Evolutionary conservation across 306 rosid genomes (phyloP).

Genomic region (Pachyrhizus erosus): DNA sequence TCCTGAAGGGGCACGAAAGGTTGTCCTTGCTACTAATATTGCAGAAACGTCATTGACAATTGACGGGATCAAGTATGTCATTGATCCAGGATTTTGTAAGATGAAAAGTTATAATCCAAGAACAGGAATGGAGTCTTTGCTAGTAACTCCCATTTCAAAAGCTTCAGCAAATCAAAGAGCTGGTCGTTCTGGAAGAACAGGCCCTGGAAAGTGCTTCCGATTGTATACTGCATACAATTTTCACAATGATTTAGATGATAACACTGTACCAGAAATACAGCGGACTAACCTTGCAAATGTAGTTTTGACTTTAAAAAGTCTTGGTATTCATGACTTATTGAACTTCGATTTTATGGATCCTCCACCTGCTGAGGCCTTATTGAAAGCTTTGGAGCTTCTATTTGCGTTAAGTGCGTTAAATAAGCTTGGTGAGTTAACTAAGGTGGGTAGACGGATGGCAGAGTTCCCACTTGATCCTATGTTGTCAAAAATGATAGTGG

Average conservation of each 20-base stretch:
- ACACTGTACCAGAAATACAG: conserved; percentile 91
- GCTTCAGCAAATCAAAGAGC: conserved; percentile 98
- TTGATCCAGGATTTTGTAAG: conserved; percentile 93
- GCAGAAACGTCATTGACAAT: conserved; percentile 97
- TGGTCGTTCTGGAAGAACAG: conserved; percentile 96
- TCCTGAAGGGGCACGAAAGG: conserved; percentile 96
- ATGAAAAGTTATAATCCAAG: conserved; percentile 69
- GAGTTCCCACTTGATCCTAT: conserved; percentile 98
- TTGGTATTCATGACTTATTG: conserved; percentile 83
- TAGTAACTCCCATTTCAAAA: conserved; percentile 85
- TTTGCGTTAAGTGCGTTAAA: conserved; percentile 88
- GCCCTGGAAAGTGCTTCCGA: conserved; percentile 95
- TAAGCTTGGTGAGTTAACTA: conserved; percentile 88
- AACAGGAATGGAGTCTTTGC: conserved; percentile 96
- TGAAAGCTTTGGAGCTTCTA: conserved; percentile 90
- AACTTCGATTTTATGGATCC: conserved; percentile 98
- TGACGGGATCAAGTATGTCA: conserved; percentile 95
- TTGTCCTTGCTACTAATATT: conserved; percentile 95
- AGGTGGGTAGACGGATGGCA: conserved; percentile 92
- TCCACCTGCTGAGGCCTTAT: conserved; percentile 92
- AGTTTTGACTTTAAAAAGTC: conserved; percentile 85
- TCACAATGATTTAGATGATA: conserved; percentile 81
- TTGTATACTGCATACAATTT: conserved; percentile 82
- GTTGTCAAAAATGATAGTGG: conserved; percentile 92
- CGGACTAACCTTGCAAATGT: conserved; percentile 94